Base-by-base conservation (phyloP, 768 basidiomycete genomes). In the Pulveroboletus frians region DNA sequence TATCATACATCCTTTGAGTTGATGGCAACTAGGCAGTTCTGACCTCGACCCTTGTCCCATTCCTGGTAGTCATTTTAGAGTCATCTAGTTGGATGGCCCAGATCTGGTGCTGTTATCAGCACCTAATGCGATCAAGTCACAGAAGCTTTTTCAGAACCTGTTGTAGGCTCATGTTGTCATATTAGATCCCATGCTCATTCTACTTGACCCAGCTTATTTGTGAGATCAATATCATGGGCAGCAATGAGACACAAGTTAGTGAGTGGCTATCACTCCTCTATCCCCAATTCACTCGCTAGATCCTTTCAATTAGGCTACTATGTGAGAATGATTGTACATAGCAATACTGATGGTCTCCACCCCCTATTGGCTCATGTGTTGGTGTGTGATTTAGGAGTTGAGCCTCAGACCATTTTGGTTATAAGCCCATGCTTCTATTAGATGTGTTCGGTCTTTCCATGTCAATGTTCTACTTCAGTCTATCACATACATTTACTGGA, bases 41-140 rank as follows among this genome's bases (percentile, higher is more conserved):
- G n/a, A 99, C 96, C 0, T 95, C 11, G 31, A 83, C 87, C 56
- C 74, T 87, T 43, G 84, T 98, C 4, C 96, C 96, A 1, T 72
- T 95, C 39, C 76, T 97, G 4, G 78, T 96, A 29, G 86, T 96
- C n/a, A 69, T 82, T 71, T 95, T 14, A 80, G 81, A 31, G 88
- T 97, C 30, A 77, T 97, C 26, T 77, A 85, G 15, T 62, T 60
- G 15, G 53, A 50, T 20, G 63, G 68, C 2, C 78, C 86, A 23
- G 80, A 73, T 0, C 73, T 76, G 23, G 62, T 54, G 4, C 74
- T 78, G 6, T 52, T 94, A 43, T 58, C 73, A 1, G 74, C 88
- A 1, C 68, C 73, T 0, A 82, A 81, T n/a, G 92, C 92, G 1
- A 91, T 94, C 20, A 86, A 58, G 84, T 50, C 27, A 7, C n/a